phyloP scores from a whole-genome alignment of 768 basidiomycete genomes.

The Boletellus emodensis region DNA sequence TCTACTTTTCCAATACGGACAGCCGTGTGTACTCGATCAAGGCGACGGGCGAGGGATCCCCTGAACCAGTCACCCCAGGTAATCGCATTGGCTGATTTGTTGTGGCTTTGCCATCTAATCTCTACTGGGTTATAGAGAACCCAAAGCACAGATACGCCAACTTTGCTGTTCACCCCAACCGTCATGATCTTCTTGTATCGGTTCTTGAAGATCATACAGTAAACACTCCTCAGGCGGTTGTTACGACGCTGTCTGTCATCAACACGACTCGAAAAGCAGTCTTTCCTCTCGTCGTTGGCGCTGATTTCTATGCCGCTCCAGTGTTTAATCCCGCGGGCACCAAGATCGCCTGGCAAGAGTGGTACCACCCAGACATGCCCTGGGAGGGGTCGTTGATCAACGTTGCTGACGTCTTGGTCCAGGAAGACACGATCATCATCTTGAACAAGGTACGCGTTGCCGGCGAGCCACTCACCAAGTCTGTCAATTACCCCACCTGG shows the following conservation, averaged over 20 bases:
- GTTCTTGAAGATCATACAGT: conserved; percentile 70
- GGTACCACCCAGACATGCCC: conserved; percentile 69
- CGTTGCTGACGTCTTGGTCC: conserved; percentile 43
- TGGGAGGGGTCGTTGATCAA: conserved; percentile 63
- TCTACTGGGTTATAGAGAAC: conserved; percentile 7
- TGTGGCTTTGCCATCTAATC: not conserved
- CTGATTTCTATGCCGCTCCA: conserved; percentile 69
- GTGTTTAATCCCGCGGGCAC: conserved; percentile 57
- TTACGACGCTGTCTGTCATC: conserved; percentile 56
- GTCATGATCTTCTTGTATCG: conserved; percentile 52
- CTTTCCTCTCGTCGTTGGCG: conserved; percentile 47
- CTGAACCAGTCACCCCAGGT: conserved; percentile 62
- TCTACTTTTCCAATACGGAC: conserved; percentile 61
- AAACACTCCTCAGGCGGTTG: conserved; percentile 31
- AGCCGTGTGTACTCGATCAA: conserved; percentile 48
- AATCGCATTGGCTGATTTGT: conserved; percentile 15
- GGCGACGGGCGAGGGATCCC: conserved; percentile 27
- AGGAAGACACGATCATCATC: conserved; percentile 27
- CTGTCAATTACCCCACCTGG: conserved; percentile 62
- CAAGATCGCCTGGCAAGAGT: conserved; percentile 58
- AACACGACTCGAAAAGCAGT: conserved; percentile 44
- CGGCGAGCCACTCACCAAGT: conserved; percentile 46
- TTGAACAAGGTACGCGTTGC: conserved; percentile 46
- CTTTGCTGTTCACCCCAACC: conserved; percentile 53
- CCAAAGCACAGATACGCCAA: conserved; percentile 55